Evolutionary conservation across 768 basidiomycete species (phyloP), one percentile per base, ranked within the genome.

Genomic region (Lactarius akahatsu): DNA sequence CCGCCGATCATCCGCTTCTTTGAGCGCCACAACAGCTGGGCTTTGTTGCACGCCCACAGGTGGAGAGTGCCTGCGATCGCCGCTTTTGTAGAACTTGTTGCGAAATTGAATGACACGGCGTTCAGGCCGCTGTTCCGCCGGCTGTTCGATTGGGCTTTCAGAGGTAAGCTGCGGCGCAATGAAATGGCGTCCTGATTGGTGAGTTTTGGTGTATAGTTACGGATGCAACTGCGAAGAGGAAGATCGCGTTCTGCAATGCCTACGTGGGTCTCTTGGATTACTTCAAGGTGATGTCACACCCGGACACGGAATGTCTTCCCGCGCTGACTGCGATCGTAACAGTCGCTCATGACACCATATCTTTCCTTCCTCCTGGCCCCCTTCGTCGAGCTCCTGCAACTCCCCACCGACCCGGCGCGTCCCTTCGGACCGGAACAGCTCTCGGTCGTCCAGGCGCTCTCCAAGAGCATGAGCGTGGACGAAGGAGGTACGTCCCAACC

Each of bases 141-240:
- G 62, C 76, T 96, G 64, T 94, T 92, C 72, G 97, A 99, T 74
- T 99, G 97, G 97, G 94, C 94, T 0, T 95, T 95, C 72, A 83
- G 82, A 1, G 79, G 80, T 64, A 52, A 58, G 36, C 36, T 3
- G 36, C 36, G 11, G 36, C 11, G 36, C 11, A 13, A 38, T 38
- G 36, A 38, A 11, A 38, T 13, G 36, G 11, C 36, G 36, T 38
- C 38, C 6, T 47, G 15, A 26, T 2, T 16, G 18, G 9, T 32
- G 30, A 30, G 56, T 71, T 40, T 69, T 69, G 18, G 66, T 68
- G 23, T 63, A 65, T 64, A 38, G 69, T 69, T 30, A 61, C 71
- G n/a, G 74, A 76, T 38, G 68, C 69, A 34, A 71, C 73, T 18
- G 74, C 78, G 9, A 78, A 80, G 15, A 83, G 88, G 30, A 87